Base-by-base conservation (phyloP, 2,329 filamentous ascomycete species). In the Pyricularia sp. region DNA sequence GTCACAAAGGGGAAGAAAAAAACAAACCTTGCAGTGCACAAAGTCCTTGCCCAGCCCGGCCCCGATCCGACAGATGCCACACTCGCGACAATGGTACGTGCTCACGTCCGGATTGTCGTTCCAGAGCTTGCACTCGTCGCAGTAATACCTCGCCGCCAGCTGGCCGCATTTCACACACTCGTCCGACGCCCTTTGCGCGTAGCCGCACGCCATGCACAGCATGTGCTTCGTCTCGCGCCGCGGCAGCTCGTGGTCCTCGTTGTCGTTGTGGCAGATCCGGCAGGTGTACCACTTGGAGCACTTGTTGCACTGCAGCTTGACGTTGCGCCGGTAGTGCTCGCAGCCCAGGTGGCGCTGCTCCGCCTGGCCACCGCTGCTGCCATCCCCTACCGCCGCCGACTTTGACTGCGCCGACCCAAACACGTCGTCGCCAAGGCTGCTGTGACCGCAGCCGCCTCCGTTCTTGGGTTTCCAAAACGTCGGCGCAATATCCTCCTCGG, bases 11-110 rank as follows among this genome's bases (percentile, higher is more conserved):
- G 12, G 2, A 66, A 55, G 28, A 20, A 25, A 7, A 23, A 64
- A 30, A 73, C 80, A 78, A 81, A 94, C 93, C 87, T 97, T 96
- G 90, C 95, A 99, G 79, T 99, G 95, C 75, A 96, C 94, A 77
- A 97, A 99, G 77, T 99, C 95, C 77, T 97, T 98, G 4, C 95
- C 94, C 33, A 99, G 82, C 1, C 95, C 95, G 77, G 93, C 88
- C 1, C 95, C 95, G 69, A 94, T 90, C 70, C 95, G 87, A 77
- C 95, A 99, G 71, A 99, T 97, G 4, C 95, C 95, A 78, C 95
- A 99, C 75, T 98, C 95, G 75, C 89, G 87, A 78, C 95, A 99
- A 77, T 99, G 95, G 76, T 99, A 99, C 69, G 98, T 97, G 72
- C 90, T 91, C 78, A 96, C 97, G 72, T 88, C 90, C 68, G 89